Evolutionary conservation across 148 eudicot genomes (phyloP).

Genomic region (Chenopodium quinoa): DNA sequence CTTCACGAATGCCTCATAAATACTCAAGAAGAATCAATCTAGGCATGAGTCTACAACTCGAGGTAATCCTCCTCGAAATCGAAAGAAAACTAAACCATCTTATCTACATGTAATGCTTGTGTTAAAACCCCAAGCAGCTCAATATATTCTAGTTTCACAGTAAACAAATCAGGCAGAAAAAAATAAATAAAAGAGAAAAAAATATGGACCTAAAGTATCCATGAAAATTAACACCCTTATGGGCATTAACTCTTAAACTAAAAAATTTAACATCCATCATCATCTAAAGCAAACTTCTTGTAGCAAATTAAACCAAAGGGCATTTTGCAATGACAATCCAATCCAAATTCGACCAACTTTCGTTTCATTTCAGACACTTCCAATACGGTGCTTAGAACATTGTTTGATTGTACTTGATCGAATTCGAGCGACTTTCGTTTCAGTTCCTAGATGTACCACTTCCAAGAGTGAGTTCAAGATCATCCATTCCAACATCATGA

Average conservation of each 20-base stretch:
- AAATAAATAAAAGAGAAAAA: neutral
- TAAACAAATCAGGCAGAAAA: slow-evolving; percentile 18
- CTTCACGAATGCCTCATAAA: slow-evolving; percentile 17
- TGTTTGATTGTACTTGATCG: neutral
- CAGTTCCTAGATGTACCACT: slow-evolving; percentile 46
- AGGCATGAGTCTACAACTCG: slow-evolving; percentile 30
- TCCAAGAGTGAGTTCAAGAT: slow-evolving; percentile 94
- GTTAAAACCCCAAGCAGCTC: slow-evolving; percentile 33
- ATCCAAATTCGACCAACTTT: neutral
- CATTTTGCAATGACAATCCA: neutral
- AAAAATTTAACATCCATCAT: slow-evolving; percentile 9
- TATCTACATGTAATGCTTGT: slow-evolving; percentile 52
- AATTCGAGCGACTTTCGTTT: neutral
- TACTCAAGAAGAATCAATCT: slow-evolving; percentile 22
- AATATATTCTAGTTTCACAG: slow-evolving; percentile 19
- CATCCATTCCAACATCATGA: slow-evolving; percentile 90
- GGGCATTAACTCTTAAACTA: slow-evolving; percentile 10
- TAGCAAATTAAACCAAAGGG: neutral
- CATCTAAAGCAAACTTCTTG: slow-evolving; percentile 16
- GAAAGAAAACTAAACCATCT: slow-evolving; percentile 22
- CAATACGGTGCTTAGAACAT: neutral
- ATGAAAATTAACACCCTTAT: slow-evolving; percentile 24
- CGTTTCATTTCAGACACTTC: slow-evolving; percentile 2
- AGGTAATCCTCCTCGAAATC: slow-evolving; percentile 30
- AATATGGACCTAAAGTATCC: slow-evolving; percentile 14